phyloP scores from a whole-genome alignment of 1,284 basidiomycete species.

The Spongiforma sp. region DNA sequence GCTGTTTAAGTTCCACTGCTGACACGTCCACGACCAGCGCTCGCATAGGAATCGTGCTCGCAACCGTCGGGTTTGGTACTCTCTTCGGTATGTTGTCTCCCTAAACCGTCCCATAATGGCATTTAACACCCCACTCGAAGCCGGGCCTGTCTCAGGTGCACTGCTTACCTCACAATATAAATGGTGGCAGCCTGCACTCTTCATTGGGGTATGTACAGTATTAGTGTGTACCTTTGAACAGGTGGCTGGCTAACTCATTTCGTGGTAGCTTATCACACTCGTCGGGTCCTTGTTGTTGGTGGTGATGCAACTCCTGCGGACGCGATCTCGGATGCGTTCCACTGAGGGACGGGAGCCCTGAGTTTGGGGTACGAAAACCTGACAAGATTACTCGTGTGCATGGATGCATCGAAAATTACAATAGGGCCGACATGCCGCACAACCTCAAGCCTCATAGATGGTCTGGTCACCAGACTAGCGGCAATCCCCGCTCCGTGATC shows the following conservation, averaged over 20 bases:
- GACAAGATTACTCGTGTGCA: no score
- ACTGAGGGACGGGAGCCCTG: background rate
- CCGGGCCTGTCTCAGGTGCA: constrained; percentile 33
- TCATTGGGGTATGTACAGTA: constrained; percentile 28
- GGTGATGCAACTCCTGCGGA: constrained; percentile 21
- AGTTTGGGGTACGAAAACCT: background rate
- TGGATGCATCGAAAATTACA: no score
- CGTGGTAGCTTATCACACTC: constrained; percentile 20
- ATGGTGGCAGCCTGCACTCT: constrained; percentile 35
- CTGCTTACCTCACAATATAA: constrained; percentile 30
- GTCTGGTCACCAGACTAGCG: no score
- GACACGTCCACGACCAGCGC: constrained; percentile 16
- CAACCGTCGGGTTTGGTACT: constrained; percentile 13
- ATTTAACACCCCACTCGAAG: constrained; percentile 8
- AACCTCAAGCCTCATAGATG: no score
- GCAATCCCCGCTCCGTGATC: no score
- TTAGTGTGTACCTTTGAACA: background rate
- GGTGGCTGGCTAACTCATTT: constrained; percentile 5
- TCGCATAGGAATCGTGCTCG: constrained; percentile 30
- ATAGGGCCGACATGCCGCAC: no score
- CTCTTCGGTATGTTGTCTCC: constrained; percentile 19
- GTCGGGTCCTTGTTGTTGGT: constrained; percentile 17
- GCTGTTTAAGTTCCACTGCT: background rate
- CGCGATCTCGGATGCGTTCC: constrained; percentile 3
- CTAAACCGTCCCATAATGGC: background rate